Conservation (phyloP, 768 basidiomycete species). For the Phanerochaete carnosa region DNA sequence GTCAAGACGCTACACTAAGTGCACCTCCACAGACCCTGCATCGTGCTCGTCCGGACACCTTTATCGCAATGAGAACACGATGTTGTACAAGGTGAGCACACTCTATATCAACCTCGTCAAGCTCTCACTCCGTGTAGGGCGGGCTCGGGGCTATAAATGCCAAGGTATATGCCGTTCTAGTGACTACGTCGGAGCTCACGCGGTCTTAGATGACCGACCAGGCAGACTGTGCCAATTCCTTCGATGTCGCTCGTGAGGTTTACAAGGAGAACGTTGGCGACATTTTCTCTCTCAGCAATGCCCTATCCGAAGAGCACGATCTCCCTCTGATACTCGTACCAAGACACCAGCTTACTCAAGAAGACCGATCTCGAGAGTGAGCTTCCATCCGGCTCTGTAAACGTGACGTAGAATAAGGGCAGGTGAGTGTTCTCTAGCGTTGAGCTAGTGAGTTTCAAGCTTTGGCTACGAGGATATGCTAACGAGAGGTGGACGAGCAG, state of each 20-base stretch:
- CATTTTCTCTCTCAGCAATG: constrained; percentile 65
- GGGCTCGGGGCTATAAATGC: constrained; percentile 74
- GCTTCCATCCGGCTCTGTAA: constrained; percentile 70
- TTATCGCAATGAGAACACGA: constrained; percentile 75
- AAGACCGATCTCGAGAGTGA: constrained; percentile 59
- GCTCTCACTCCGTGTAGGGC: constrained; percentile 38
- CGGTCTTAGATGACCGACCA: constrained; percentile 18
- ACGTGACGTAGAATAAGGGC: constrained; percentile 60
- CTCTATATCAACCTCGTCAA: neutral
- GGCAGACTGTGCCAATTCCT: constrained; percentile 76
- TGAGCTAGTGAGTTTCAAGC: constrained; percentile 59
- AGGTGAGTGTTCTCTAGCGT: constrained; percentile 76
- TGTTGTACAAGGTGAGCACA: constrained; percentile 50
- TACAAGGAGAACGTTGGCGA: constrained; percentile 93
- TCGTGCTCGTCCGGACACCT: constrained; percentile 81
- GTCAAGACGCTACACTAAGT: constrained; percentile 86
- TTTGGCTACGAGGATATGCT: neutral
- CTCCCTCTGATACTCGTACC: constrained; percentile 67
- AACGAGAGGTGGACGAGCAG: constrained; percentile 36
- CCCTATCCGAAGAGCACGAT: constrained; percentile 56
- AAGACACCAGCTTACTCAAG: constrained; percentile 68
- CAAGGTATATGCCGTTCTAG: constrained; percentile 67
- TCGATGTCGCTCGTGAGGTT: constrained; percentile 94
- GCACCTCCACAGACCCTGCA: constrained; percentile 67
- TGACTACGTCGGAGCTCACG: neutral